phyloP scores from a whole-genome alignment of 2,329 filamentous ascomycete species.

The Talaromyces sp. region DNA sequence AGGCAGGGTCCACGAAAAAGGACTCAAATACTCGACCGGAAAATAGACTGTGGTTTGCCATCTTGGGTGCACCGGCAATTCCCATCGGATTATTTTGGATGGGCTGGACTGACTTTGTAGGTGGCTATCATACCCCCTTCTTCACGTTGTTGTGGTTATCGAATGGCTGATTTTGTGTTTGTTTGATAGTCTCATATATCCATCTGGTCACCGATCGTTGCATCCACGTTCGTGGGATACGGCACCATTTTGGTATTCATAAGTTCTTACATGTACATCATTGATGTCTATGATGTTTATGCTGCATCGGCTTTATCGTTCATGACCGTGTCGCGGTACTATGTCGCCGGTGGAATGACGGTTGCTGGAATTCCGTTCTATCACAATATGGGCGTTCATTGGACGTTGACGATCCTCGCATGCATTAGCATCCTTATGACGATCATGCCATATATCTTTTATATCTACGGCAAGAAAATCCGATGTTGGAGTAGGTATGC shows the following conservation, averaged over 20 bases:
- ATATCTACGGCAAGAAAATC: conserved; percentile 5
- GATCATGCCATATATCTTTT: conserved; percentile 8
- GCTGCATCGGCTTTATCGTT: conserved; percentile 52
- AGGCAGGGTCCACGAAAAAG: neutral
- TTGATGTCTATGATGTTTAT: conserved; percentile 57
- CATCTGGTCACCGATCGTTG: conserved; percentile 47
- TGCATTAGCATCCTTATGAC: conserved; percentile 6
- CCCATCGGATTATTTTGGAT: conserved; percentile 6
- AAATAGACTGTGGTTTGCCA: neutral
- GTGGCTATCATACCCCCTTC: too few relatives aligned
- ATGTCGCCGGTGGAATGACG: conserved; percentile 40
- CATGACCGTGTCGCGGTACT: conserved; percentile 45
- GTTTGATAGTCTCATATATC: neutral
- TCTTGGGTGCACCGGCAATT: neutral
- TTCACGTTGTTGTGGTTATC: too few relatives aligned
- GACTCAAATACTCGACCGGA: neutral
- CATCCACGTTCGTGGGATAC: conserved; percentile 56
- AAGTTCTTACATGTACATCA: conserved; percentile 58
- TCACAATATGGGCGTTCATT: conserved; percentile 42
- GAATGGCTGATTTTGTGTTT: too few relatives aligned
- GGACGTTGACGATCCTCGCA: conserved; percentile 44
- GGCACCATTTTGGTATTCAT: conserved; percentile 54
- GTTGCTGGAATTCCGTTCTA: conserved; percentile 40
- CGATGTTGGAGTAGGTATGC: neutral
- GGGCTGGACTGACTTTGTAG: conserved; percentile 5